Conservation (phyloP, 1,139 yeast genomes). For the Spathaspora sp. region DNA sequence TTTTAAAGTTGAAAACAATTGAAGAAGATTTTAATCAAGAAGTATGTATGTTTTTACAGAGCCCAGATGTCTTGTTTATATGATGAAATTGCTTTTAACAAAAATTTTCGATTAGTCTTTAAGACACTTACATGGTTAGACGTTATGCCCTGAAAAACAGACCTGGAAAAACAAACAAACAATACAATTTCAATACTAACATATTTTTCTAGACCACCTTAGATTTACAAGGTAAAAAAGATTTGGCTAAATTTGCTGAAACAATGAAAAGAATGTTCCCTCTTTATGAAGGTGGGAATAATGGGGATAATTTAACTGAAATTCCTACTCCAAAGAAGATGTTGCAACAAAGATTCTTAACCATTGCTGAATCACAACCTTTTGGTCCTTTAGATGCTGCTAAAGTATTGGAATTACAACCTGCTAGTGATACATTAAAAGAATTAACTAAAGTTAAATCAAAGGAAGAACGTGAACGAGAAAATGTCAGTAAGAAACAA, state of each 20-base stretch:
- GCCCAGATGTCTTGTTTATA: conserved; percentile 13
- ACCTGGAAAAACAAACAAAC: neutral
- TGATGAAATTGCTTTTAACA: conserved; percentile 40
- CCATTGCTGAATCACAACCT: conserved; percentile 94
- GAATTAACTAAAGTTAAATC: conserved; percentile 49
- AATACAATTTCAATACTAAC: conserved; percentile 27
- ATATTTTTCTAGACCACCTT: conserved; percentile 30
- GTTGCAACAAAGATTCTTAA: conserved; percentile 76
- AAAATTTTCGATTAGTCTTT: conserved; percentile 63
- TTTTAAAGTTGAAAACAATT: conserved; percentile 62
- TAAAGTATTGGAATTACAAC: conserved; percentile 72
- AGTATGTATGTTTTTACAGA: conserved; percentile 47
- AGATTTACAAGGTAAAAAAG: conserved; percentile 34
- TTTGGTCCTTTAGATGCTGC: conserved; percentile 99
- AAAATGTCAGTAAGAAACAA: conserved; percentile 17
- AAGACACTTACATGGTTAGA: conserved; percentile 69
- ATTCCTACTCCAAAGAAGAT: conserved; percentile 90
- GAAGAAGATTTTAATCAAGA: conserved; percentile 60
- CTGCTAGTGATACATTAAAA: conserved; percentile 75
- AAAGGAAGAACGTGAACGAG: conserved; percentile 23
- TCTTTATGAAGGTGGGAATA: conserved; percentile 47
- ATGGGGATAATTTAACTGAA: conserved; percentile 80
- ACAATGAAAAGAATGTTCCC: conserved; percentile 84
- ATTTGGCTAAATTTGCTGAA: conserved; percentile 54
- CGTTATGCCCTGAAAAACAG: conserved; percentile 14